These are phyloP conservation scores for Mortierella sp. DNA, from an alignment of 371 early-diverging fungal genomes.

Conservation along the genomic window DNA sequence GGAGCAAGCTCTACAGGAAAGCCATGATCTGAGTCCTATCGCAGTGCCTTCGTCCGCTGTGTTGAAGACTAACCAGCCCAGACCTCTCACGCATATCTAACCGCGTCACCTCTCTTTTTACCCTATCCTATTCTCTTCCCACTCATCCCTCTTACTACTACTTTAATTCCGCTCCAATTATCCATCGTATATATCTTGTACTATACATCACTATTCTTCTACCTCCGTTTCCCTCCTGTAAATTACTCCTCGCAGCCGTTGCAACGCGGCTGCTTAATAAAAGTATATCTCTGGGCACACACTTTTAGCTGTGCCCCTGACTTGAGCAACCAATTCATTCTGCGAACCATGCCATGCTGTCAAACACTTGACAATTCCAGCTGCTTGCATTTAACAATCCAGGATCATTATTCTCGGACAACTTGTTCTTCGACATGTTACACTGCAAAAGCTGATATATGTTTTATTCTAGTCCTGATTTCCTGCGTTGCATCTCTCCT, in stretches of 20 bases:
- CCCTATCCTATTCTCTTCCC: background rate
- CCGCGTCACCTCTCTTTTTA: background rate
- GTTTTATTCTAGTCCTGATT: background rate
- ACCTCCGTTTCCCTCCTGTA: background rate
- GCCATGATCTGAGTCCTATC: background rate
- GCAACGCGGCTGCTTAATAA: background rate
- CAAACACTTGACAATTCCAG: background rate
- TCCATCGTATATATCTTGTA: background rate
- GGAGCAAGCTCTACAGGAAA: background rate
- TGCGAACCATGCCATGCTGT: background rate
- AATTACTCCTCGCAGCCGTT: background rate
- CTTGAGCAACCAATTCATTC: background rate
- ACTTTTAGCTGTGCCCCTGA: background rate
- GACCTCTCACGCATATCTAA: background rate
- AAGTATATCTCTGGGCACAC: background rate
- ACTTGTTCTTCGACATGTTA: background rate
- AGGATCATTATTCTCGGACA: no score
- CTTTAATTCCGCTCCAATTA: background rate
- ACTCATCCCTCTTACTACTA: background rate
- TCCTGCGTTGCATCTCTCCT: background rate
- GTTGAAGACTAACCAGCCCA: background rate
- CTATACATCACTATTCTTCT: background rate
- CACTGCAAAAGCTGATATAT: background rate
- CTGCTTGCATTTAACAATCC: background rate
- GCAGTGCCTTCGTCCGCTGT: conserved; percentile 1